Percentiles rank a stretch among this genome's conserved stretches.
phyloP scores from a whole-genome alignment of 768 basidiomycete genomes.

The Phanerodontia chrysosporium region DNA sequence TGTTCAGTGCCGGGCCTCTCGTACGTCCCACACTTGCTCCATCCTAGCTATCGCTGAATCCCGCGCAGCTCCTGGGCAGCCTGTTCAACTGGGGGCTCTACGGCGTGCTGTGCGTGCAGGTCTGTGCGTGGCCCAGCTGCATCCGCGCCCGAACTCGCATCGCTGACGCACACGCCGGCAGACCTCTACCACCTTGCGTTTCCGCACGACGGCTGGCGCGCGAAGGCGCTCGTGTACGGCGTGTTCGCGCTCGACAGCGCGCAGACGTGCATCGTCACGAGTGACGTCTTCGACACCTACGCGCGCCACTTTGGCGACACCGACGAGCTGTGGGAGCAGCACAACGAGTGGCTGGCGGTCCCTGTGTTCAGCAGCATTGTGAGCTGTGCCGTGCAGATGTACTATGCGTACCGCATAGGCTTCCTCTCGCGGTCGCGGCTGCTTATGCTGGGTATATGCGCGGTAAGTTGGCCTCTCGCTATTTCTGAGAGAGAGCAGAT shows the following conservation, averaged over 20 bases:
- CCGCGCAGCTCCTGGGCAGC: slow-evolving; percentile 8
- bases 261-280: slow-evolving; percentile 16
- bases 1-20: background rate
- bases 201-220: background rate
- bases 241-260: slow-evolving; percentile 6
- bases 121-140: slow-evolving; percentile 4
- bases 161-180: background rate
- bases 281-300: slow-evolving; percentile 23
- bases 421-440: background rate
- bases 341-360: background rate
- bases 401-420: background rate
- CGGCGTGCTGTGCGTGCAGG: slow-evolving; percentile 15
- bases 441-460: background rate
- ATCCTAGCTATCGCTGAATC: too few species aligned
- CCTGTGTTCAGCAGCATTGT: background rate
- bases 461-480: too few species aligned
- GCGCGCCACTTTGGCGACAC: slow-evolving; percentile 21
- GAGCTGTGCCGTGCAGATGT: background rate
- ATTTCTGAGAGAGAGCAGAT: background rate
- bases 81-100: slow-evolving; percentile 25
- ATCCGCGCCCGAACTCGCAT: background rate
- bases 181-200: slow-evolving; percentile 13
- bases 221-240: slow-evolving; percentile 12
- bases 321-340: background rate
- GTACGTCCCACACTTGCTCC: background rate